These are phyloP conservation scores for Cytospora mali DNA, from an alignment of 2,329 filamentous ascomycete genomes.

Conservation along the genomic window DNA sequence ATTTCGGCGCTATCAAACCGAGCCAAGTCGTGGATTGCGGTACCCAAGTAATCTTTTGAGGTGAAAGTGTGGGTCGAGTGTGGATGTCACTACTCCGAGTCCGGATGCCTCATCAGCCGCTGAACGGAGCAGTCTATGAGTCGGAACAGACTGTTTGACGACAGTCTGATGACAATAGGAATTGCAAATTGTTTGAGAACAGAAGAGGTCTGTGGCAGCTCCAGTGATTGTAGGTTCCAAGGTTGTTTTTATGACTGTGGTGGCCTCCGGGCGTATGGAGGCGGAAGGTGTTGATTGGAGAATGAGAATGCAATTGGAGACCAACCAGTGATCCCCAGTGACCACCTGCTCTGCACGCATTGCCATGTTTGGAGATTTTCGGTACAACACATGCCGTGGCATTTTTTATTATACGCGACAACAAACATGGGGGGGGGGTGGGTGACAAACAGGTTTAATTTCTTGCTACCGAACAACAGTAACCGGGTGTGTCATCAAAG, in stretches of 20 bases:
- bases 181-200: background rate
- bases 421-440: no score
- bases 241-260: no score
- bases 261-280: constrained; percentile 12
- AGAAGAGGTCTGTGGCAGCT: background rate
- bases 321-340: no score
- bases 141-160: background rate
- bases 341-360: no score
- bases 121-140: constrained; percentile 17
- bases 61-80: constrained; percentile 16
- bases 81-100: constrained; percentile 23
- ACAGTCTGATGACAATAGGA: background rate
- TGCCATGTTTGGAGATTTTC: background rate
- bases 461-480: no score
- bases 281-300: constrained; percentile 2
- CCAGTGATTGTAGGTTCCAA: no score
- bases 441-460: no score
- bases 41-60: background rate
- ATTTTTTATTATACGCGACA: background rate
- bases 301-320: background rate
- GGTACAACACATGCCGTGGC: background rate
- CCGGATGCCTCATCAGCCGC: constrained; percentile 13
- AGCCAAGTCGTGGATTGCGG: background rate
- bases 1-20: constrained; percentile 16
- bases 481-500: no score